A percentile compares a stretch with the other conserved stretches of the same genome.
Conservation (phyloP, 305 asterid genomes). For the Fraxinus greggii region DNA sequence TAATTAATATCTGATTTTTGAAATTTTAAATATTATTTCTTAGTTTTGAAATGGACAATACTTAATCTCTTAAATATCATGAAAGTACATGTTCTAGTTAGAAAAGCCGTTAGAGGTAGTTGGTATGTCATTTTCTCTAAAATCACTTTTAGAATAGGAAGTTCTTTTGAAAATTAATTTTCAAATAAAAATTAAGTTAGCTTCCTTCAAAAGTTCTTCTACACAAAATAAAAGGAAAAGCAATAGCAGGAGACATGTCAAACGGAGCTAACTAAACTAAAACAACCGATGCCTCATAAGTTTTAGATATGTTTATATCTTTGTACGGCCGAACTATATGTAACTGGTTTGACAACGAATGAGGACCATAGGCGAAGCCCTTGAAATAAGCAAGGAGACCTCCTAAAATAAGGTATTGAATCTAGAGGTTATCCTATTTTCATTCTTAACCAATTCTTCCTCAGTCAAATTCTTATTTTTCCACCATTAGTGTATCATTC, state of each 20-base stretch:
- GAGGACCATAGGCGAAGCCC: background rate
- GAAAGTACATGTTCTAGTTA: no score
- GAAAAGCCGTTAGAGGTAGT: background rate
- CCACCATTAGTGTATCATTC: background rate
- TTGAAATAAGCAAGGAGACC: background rate
- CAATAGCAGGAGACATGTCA: no score
- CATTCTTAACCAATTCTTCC: background rate
- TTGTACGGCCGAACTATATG: background rate
- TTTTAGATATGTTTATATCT: background rate
- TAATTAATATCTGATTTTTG: no score
- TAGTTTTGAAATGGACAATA: no score
- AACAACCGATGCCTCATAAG: background rate
- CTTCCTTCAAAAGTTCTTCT: no score
- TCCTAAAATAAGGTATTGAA: background rate
- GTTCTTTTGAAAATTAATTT: no score
- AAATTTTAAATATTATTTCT: no score
- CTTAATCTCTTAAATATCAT: no score
- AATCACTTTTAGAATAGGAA: background rate
- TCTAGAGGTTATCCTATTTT: background rate
- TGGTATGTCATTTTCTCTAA: no score
- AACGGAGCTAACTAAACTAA: background rate
- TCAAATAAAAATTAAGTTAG: no score
- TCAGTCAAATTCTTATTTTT: background rate
- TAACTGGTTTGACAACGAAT: background rate
- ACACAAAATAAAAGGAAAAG: no score